Conservation (phyloP, 345 rosid species). For the Sonneratia alba region DNA sequence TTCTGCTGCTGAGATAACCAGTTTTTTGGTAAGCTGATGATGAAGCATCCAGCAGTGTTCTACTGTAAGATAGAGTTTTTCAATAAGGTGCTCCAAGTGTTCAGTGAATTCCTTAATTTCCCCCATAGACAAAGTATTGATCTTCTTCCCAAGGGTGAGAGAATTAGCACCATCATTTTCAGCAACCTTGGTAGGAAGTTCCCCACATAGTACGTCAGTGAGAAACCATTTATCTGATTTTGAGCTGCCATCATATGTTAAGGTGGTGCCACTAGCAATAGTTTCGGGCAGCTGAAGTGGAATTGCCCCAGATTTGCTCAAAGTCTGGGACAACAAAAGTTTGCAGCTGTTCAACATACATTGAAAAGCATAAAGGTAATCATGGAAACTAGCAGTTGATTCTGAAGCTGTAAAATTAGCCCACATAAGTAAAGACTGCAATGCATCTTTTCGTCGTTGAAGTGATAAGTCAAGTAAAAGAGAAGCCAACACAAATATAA, state of each 20-base stretch:
- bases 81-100: conserved; percentile 38
- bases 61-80: conserved; percentile 38
- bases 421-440: conserved; percentile 52
- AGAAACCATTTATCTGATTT: conserved; percentile 39
- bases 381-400: conserved; percentile 53
- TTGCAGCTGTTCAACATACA: conserved; percentile 51
- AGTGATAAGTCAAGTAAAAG: conserved; percentile 54
- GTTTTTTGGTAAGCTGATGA: conserved; percentile 45
- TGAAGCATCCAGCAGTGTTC: conserved; percentile 64
- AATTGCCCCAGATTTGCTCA: conserved; percentile 30
- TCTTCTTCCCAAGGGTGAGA: conserved; percentile 15
- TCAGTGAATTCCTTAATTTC: conserved; percentile 42
- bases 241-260: conserved; percentile 17
- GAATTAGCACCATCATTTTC: conserved; percentile 19
- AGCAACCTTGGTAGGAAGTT: conserved; percentile 20
- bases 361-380: conserved; percentile 62
- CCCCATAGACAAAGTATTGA: conserved; percentile 25
- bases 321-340: conserved; percentile 31
- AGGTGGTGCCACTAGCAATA: conserved; percentile 16
- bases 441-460: conserved; percentile 35
- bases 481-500: conserved; percentile 50
- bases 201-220: conserved; percentile 19
- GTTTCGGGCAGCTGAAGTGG: conserved; percentile 28
- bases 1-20: conserved; percentile 43
- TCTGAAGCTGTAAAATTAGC: conserved; percentile 50